Evolutionary conservation across 768 basidiomycete genomes (phyloP).

Genomic region (Russula griseocarnosa): DNA sequence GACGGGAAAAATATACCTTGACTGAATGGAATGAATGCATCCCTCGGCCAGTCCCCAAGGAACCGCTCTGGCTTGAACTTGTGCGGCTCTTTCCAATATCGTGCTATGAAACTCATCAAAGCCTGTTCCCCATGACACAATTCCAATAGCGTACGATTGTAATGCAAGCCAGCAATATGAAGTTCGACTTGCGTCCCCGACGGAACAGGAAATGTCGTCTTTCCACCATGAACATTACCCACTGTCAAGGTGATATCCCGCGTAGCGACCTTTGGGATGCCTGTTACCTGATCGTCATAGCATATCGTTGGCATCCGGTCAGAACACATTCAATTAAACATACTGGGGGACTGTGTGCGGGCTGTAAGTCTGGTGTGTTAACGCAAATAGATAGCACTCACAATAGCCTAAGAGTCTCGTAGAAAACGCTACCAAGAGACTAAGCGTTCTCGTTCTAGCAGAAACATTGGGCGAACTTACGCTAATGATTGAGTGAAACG

Average conservation of each 20-base stretch:
- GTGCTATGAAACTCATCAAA: constrained; percentile 36
- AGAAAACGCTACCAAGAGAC: no score
- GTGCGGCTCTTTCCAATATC: constrained; percentile 53
- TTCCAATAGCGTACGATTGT: constrained; percentile 43
- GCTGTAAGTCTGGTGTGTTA: not conserved
- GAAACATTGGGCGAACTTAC: no score
- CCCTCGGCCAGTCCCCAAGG: constrained; percentile 34
- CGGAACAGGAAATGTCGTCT: constrained; percentile 41
- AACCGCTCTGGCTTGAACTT: constrained; percentile 42
- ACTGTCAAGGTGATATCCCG: constrained; percentile 44
- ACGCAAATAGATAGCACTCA: constrained; percentile 4
- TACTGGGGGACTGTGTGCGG: constrained; percentile 15
- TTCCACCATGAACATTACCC: constrained; percentile 39
- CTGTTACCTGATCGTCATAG: constrained; percentile 39
- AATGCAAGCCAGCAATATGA: constrained; percentile 43
- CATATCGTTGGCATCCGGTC: not conserved
- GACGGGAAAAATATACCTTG: constrained; percentile 16
- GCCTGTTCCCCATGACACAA: not conserved
- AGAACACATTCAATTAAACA: not conserved
- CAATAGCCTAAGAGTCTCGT: no score
- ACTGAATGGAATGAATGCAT: constrained; percentile 37
- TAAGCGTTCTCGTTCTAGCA: no score
- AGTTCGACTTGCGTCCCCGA: constrained; percentile 41
- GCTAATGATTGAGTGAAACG: not conserved
- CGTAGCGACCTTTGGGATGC: constrained; percentile 43